Evolutionary conservation across 257 asterid species (phyloP).

Genomic region (Voacanga thouarsii): DNA sequence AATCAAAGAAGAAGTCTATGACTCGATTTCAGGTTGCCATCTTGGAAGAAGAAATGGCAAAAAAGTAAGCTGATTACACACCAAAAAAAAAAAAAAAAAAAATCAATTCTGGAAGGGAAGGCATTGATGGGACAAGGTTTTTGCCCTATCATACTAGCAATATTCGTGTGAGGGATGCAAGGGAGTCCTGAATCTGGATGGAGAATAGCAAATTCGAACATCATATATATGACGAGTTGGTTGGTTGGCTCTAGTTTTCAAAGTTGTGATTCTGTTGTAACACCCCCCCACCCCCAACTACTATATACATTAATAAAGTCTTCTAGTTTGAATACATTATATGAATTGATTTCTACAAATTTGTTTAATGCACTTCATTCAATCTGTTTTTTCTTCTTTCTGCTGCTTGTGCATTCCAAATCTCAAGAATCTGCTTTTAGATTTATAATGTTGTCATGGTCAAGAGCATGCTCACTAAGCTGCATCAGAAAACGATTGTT

Average conservation of each 20-base stretch:
- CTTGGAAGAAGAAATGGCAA: too few species aligned
- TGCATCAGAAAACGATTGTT: too few species aligned
- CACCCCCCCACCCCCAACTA: background rate
- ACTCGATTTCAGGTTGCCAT: background rate
- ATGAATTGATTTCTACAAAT: background rate
- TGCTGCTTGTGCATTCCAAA: too few species aligned
- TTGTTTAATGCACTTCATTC: too few species aligned
- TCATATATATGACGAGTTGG: background rate
- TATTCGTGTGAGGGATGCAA: background rate
- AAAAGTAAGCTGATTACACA: background rate
- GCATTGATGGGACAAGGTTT: background rate
- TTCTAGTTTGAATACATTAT: background rate
- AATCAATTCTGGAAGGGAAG: background rate
- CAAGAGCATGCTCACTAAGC: too few species aligned
- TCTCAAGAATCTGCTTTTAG: too few species aligned
- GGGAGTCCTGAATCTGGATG: background rate
- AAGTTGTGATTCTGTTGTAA: background rate
- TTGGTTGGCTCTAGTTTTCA: background rate
- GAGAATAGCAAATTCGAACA: background rate
- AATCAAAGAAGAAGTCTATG: background rate
- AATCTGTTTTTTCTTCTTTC: too few species aligned
- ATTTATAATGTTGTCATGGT: too few species aligned
- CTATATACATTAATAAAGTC: background rate
- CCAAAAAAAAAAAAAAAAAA: background rate
- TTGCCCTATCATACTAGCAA: background rate